A percentile compares a stretch with the other conserved stretches of the same genome.
Conservation (phyloP, 768 basidiomycete genomes). For the Rhodosporidiobolus odoratus region DNA sequence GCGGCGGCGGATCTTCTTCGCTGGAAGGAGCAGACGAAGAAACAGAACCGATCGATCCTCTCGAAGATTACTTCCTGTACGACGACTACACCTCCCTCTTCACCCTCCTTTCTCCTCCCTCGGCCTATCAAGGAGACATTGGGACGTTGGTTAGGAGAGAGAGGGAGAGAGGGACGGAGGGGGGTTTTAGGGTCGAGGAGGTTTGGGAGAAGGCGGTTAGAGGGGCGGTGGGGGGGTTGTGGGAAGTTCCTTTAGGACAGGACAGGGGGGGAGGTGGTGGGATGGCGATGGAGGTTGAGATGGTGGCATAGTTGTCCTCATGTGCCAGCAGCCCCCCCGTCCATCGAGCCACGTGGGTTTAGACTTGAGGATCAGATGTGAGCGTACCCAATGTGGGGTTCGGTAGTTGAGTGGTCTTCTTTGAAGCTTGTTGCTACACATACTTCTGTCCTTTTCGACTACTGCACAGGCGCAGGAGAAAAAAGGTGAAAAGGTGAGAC, state of each 20-base stretch:
- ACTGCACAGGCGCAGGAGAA: too few relatives aligned
- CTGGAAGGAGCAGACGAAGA: slow-evolving; percentile 50
- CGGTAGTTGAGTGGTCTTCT: too few relatives aligned
- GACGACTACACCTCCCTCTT: slow-evolving; percentile 57
- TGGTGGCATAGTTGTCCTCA: not conserved
- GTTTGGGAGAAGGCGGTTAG: slow-evolving; percentile 78
- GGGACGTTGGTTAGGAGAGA: slow-evolving; percentile 55
- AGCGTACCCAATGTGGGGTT: too few relatives aligned
- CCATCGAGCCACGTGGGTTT: too few relatives aligned
- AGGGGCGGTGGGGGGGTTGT: slow-evolving; percentile 64
- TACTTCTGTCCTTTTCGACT: too few relatives aligned
- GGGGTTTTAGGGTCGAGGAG: slow-evolving; percentile 74
- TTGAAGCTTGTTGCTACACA: too few relatives aligned
- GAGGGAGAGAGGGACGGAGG: slow-evolving; percentile 64
- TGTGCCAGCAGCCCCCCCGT: too few relatives aligned
- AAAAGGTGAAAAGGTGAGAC: too few relatives aligned
- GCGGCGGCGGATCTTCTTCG: not conserved
- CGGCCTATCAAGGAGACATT: not conserved
- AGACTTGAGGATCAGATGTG: too few relatives aligned
- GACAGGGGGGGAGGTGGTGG: not conserved
- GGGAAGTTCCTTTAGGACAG: slow-evolving; percentile 24
- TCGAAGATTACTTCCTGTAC: slow-evolving; percentile 57
- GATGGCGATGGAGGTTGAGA: slow-evolving; percentile 17
- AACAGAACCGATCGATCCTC: slow-evolving; percentile 68
- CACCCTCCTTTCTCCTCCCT: not conserved